Conservation (phyloP, 176 grass and related monocot species). For the Saccharum spontaneum region DNA sequence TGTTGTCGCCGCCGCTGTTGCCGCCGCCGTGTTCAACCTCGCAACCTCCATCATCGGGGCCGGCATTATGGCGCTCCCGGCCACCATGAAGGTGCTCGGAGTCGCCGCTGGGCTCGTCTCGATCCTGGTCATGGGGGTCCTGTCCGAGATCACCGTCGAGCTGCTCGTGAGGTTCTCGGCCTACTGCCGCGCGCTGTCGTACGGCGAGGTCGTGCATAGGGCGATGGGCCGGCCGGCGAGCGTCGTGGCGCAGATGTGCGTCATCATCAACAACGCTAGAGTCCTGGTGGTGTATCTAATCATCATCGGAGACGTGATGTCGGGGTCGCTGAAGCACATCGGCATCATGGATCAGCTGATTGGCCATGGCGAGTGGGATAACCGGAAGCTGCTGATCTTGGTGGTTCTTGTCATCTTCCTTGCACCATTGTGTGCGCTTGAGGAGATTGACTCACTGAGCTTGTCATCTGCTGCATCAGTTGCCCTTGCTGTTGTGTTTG, state of each 20-base stretch:
- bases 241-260: constrained; percentile 73
- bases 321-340: constrained; percentile 79
- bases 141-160: constrained; percentile 96
- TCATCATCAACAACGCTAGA: constrained; percentile 85
- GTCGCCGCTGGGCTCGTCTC: constrained; percentile 64
- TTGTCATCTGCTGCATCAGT: constrained; percentile 81
- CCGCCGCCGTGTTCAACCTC: constrained; percentile 88
- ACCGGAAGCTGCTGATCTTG: too few species aligned
- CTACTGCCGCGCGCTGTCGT: constrained; percentile 68
- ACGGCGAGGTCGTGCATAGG: constrained; percentile 78
- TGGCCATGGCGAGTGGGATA: too few species aligned
- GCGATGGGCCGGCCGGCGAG: constrained; percentile 71
- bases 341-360: too few species aligned
- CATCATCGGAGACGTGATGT: constrained; percentile 98
- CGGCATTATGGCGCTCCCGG: constrained; percentile 96
- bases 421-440: too few species aligned
- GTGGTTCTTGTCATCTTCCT: too few species aligned
- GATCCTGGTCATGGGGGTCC: constrained; percentile 74
- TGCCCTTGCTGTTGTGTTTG: constrained; percentile 80
- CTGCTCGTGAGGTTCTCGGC: constrained; percentile 80
- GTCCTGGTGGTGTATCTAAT: constrained; percentile 91
- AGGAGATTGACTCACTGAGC: constrained; percentile 94
- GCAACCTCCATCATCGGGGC: constrained; percentile 96
- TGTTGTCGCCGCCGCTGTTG: too few species aligned
- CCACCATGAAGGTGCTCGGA: constrained; percentile 99